These are phyloP conservation scores for Phaffia australis DNA, from an alignment of 768 basidiomycete species.

Conservation along the genomic window DNA sequence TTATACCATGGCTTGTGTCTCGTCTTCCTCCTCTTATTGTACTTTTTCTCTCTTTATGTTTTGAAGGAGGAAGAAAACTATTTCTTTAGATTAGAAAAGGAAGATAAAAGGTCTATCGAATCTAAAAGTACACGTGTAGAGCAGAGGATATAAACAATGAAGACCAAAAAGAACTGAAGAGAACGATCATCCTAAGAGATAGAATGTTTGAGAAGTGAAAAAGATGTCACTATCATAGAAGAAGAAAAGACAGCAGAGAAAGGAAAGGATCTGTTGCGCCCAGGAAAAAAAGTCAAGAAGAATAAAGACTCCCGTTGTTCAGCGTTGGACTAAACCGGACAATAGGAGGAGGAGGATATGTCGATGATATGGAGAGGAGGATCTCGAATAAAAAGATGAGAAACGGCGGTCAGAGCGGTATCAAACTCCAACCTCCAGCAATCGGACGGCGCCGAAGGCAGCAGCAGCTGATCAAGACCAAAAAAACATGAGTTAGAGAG, in stretches of 20 bases:
- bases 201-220: background rate
- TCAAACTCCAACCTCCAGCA: slow-evolving; percentile 40
- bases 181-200: no score
- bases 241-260: slow-evolving; percentile 1
- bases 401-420: background rate
- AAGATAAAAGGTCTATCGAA: no score
- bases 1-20: no score
- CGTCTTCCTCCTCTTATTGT: no score
- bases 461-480: slow-evolving; percentile 48
- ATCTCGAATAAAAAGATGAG: background rate
- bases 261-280: background rate
- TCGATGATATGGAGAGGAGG: background rate
- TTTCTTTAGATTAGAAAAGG: no score
- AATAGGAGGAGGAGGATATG: background rate
- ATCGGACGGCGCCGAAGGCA: slow-evolving; percentile 51
- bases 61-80: no score
- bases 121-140: no score
- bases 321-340: background rate
- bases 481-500: background rate
- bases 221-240: background rate
- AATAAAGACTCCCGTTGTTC: background rate
- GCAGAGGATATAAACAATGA: no score
- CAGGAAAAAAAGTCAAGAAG: background rate
- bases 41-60: no score
- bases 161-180: no score